Evolutionary conservation across 345 rosid species (phyloP).

Genomic region (Dimocarpus longan): DNA sequence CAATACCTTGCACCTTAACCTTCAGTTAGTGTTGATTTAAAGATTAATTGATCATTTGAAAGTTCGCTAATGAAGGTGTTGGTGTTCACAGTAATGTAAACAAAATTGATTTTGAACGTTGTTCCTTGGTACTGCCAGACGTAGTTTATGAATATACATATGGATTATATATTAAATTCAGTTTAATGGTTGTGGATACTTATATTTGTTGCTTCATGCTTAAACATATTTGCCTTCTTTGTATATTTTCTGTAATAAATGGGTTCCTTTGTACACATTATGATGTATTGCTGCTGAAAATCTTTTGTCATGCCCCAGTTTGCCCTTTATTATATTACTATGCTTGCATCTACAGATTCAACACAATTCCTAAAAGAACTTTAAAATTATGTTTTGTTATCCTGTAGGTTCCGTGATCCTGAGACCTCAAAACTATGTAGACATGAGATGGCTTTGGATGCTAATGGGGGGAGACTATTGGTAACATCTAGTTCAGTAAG

Average conservation of each 20-base stretch:
- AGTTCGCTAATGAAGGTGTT: not conserved
- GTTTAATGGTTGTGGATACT: not conserved
- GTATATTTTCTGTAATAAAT: not conserved
- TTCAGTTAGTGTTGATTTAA: not conserved
- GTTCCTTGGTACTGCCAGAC: not conserved
- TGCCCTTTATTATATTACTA: not conserved
- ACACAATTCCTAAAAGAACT: not conserved
- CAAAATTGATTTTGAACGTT: not conserved
- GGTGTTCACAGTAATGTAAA: not conserved
- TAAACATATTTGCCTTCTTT: not conserved
- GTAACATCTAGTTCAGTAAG: conserved; percentile 59
- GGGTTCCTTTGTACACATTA: too few relatives aligned
- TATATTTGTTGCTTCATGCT: not conserved
- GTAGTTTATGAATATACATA: not conserved
- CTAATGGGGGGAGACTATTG: conserved; percentile 50
- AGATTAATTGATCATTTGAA: not conserved
- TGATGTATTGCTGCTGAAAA: not conserved
- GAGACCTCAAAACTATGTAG: conserved; percentile 39
- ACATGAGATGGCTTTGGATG: conserved; percentile 72
- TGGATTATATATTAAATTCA: not conserved
- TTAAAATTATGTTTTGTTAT: not conserved
- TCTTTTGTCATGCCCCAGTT: not conserved
- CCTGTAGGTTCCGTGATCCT: conserved; percentile 39
- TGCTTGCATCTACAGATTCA: not conserved
- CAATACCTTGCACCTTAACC: not conserved